Percentiles rank a stretch among this genome's conserved stretches.
These are phyloP conservation scores for Apiospora saccharicola DNA, from an alignment of 2,329 filamentous ascomycete genomes.

Conservation along the genomic window DNA sequence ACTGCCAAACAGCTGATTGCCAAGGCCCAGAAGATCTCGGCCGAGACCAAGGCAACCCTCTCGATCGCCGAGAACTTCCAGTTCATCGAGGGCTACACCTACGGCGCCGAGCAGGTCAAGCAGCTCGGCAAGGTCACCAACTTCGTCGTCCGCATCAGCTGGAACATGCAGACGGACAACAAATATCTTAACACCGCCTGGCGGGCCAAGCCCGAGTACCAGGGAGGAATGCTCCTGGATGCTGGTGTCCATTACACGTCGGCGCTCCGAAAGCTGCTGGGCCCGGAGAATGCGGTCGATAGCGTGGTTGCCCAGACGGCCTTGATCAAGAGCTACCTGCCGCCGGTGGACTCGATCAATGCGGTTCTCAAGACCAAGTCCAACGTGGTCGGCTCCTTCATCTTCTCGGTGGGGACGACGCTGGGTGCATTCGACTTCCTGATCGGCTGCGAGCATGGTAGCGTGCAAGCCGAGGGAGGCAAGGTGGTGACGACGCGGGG, in stretches of 20 bases:
- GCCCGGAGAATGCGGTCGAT: slow-evolving; percentile 51
- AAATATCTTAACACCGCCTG: slow-evolving; percentile 63
- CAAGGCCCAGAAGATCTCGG: slow-evolving; percentile 42
- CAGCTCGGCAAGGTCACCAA: slow-evolving; percentile 61
- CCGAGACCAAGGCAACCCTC: slow-evolving; percentile 52
- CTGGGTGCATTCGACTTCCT: slow-evolving; percentile 61
- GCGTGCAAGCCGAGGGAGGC: slow-evolving; percentile 55
- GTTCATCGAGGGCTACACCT: slow-evolving; percentile 63
- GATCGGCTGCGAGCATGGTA: slow-evolving; percentile 65
- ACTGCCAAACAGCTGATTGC: slow-evolving; percentile 50
- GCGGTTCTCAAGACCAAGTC: slow-evolving; percentile 62
- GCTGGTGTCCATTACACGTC: slow-evolving; percentile 78
- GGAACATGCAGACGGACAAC: slow-evolving; percentile 45
- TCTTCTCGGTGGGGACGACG: slow-evolving; percentile 64
- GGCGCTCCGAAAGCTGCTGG: slow-evolving; percentile 65
- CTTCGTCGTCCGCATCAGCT: slow-evolving; percentile 54
- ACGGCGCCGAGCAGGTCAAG: slow-evolving; percentile 57
- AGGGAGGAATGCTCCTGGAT: slow-evolving; percentile 80
- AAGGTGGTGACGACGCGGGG: slow-evolving; percentile 52
- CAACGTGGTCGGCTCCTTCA: slow-evolving; percentile 64
- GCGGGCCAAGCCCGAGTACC: slow-evolving; percentile 74
- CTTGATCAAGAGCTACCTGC: slow-evolving; percentile 62
- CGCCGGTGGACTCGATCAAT: slow-evolving; percentile 72
- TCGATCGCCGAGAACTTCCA: slow-evolving; percentile 78
- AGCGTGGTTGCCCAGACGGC: slow-evolving; percentile 62